phyloP scores from a whole-genome alignment of 176 grass and related monocot species.

The Zoysia japonica region DNA sequence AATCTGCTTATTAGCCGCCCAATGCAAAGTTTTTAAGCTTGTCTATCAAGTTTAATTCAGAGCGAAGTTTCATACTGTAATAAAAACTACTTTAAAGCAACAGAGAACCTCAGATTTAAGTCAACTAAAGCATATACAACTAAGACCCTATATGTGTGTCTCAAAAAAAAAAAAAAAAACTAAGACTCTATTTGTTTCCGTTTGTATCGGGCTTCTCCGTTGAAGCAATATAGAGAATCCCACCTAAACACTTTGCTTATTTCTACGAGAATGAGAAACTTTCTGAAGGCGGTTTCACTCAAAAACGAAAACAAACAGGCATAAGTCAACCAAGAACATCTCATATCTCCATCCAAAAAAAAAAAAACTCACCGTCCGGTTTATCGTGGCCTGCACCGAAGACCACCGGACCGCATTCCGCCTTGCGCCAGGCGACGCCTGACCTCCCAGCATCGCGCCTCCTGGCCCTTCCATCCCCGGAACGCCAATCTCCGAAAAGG shows the following conservation, averaged over 20 bases:
- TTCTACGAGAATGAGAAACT: too few species aligned
- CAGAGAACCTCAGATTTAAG: not conserved
- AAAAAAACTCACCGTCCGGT: slow-evolving; percentile 46
- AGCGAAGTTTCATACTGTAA: too few species aligned
- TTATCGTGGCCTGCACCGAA: slow-evolving; percentile 36
- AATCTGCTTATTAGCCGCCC: not conserved
- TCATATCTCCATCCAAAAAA: not conserved
- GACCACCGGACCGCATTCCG: slow-evolving; percentile 6
- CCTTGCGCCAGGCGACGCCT: not conserved
- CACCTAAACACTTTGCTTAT: too few species aligned
- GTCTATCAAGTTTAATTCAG: not conserved
- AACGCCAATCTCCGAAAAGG: slow-evolving; percentile 24
- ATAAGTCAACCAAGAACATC: not conserved
- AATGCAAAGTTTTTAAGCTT: not conserved
- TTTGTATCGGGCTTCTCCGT: too few species aligned
- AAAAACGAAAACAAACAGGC: too few species aligned
- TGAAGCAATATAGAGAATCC: too few species aligned
- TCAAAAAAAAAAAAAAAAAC: too few species aligned
- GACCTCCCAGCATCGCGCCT: slow-evolving; percentile 39
- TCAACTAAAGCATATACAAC: not conserved
- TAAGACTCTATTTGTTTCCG: too few species aligned
- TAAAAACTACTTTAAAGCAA: not conserved
- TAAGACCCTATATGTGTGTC: too few species aligned
- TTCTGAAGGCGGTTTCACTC: too few species aligned
- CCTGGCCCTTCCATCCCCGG: slow-evolving; percentile 6